Conservation (phyloP, 495 filamentous ascomycete genomes). For the Barbatosphaeria neglecta region DNA sequence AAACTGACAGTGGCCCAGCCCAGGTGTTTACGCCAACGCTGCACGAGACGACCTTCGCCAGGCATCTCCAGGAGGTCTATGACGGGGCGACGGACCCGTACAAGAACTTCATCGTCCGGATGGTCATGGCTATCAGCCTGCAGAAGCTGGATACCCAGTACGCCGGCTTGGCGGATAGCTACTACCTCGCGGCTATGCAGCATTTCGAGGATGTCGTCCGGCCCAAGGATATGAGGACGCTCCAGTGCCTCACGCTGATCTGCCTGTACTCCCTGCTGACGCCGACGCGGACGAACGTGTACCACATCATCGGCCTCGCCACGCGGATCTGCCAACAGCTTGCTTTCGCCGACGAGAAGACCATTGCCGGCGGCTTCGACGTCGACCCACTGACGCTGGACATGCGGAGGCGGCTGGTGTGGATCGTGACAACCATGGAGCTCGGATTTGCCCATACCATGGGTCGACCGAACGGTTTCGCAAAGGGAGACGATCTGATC, state of each 20-base stretch:
- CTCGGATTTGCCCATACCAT: conserved; percentile 75
- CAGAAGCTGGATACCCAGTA: conserved; percentile 72
- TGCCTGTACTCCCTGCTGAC: conserved; percentile 86
- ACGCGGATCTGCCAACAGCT: conserved; percentile 77
- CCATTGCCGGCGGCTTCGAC: conserved; percentile 47
- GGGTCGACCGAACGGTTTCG: conserved; percentile 72
- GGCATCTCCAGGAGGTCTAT: conserved; percentile 70
- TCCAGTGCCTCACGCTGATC: conserved; percentile 84
- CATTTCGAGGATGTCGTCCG: conserved; percentile 67
- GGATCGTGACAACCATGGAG: conserved; percentile 79
- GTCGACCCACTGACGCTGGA: conserved; percentile 64
- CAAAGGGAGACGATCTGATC: conserved; percentile 64
- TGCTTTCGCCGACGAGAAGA: conserved; percentile 74
- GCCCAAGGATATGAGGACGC: conserved; percentile 69
- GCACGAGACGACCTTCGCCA: conserved; percentile 68
- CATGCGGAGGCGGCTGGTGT: conserved; percentile 77
- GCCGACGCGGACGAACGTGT: conserved; percentile 76
- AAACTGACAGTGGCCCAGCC: conserved; percentile 31
- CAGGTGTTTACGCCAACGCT: conserved; percentile 76
- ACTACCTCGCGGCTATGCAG: conserved; percentile 76
- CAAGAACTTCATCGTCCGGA: conserved; percentile 72
- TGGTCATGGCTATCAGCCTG: conserved; percentile 86
- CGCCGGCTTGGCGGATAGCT: conserved; percentile 79
- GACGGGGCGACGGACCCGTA: conserved; percentile 62
- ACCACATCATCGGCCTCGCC: conserved; percentile 81